A percentile compares a stretch with the other conserved stretches of the same genome.
These are phyloP conservation scores for Phytophthora brassicae DNA, from an alignment of 352 stramenopile species.

Conservation along the genomic window DNA sequence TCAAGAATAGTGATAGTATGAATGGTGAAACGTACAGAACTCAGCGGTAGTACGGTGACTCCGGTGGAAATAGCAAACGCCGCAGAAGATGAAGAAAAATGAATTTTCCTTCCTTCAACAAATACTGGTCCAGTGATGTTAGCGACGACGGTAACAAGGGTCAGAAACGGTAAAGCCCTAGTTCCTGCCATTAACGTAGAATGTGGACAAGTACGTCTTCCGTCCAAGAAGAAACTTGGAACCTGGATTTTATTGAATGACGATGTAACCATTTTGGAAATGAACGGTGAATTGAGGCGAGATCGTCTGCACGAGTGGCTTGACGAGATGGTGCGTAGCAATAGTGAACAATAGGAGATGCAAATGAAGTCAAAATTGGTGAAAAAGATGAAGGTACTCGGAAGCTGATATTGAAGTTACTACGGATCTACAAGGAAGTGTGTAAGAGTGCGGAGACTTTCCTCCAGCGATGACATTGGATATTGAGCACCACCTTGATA, in stretches of 20 bases:
- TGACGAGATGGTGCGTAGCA: neutral
- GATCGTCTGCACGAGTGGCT: neutral
- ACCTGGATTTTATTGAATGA: conserved; percentile 1
- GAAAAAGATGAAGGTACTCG: neutral
- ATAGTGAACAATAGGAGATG: neutral
- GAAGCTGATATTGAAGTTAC: neutral
- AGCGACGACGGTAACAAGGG: neutral
- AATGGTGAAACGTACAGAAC: no score
- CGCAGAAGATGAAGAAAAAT: no score
- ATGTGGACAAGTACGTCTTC: neutral
- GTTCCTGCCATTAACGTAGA: neutral
- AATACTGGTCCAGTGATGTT: neutral
- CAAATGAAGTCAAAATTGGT: neutral
- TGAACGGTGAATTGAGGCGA: neutral
- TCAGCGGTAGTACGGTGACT: no score
- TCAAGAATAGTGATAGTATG: no score
- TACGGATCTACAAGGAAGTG: neutral
- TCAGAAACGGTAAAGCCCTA: neutral
- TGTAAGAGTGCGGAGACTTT: neutral
- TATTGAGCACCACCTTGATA: conserved; percentile 3
- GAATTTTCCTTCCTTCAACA: neutral
- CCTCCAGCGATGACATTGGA: neutral
- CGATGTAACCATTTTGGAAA: neutral
- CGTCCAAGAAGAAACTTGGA: neutral
- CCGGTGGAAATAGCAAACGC: no score